Conservation (phyloP, 1,139 yeast genomes). For the Yamadazyma oceani region DNA sequence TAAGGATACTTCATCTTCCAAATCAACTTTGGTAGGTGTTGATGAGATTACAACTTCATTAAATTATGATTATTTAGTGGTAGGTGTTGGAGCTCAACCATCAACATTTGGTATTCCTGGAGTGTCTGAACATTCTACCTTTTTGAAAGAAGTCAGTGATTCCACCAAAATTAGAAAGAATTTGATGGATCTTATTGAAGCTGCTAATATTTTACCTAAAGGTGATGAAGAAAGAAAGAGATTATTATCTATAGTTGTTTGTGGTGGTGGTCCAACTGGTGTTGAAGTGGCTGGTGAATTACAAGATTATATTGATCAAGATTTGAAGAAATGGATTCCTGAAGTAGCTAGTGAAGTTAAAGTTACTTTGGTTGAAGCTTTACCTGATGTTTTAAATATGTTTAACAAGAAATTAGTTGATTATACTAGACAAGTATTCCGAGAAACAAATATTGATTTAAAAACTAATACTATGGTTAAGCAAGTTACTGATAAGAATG, state of each 20-base stretch:
- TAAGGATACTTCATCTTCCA: slow-evolving; percentile 52
- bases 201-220: slow-evolving; percentile 73
- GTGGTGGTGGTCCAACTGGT: slow-evolving; percentile 98
- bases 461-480: slow-evolving; percentile 85
- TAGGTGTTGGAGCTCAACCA: slow-evolving; percentile 92
- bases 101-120: slow-evolving; percentile 94
- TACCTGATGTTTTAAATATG: slow-evolving; percentile 86
- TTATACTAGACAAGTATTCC: slow-evolving; percentile 80
- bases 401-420: slow-evolving; percentile 82
- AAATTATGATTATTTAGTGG: slow-evolving; percentile 75
- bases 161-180: slow-evolving; percentile 74
- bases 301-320: slow-evolving; percentile 92
- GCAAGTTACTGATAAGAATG: slow-evolving; percentile 67
- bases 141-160: slow-evolving; percentile 84
- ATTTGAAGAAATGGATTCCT: slow-evolving; percentile 86
- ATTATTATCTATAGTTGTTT: slow-evolving; percentile 78
- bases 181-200: slow-evolving; percentile 74
- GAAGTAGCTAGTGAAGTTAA: slow-evolving; percentile 76
- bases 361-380: slow-evolving; percentile 85
- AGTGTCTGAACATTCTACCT: slow-evolving; percentile 81
- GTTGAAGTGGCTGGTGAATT: slow-evolving; percentile 95
- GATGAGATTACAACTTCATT: slow-evolving; percentile 50
- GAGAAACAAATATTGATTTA: slow-evolving; percentile 75
- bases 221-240: slow-evolving; percentile 80
- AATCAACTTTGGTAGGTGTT: slow-evolving; percentile 39